phyloP scores from a whole-genome alignment of 2,329 filamentous ascomycete species.

The Fusarium papillatum region DNA sequence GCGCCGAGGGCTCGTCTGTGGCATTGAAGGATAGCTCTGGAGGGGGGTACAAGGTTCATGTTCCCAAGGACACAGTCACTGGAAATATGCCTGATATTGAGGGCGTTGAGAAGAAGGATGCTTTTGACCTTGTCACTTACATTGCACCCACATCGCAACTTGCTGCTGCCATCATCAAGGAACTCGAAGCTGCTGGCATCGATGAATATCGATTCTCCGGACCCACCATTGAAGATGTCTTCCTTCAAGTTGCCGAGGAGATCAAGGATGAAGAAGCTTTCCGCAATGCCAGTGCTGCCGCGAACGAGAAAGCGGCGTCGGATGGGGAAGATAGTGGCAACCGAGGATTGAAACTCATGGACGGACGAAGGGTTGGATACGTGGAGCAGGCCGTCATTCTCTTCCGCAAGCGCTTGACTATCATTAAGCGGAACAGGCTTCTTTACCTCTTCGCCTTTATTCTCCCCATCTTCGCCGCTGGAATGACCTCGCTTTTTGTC shows the following conservation, averaged over 20 bases:
- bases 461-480: constrained; percentile 84
- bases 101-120: constrained; percentile 68
- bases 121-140: constrained; percentile 82
- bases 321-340: constrained; percentile 43
- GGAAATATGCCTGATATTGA: constrained; percentile 64
- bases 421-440: constrained; percentile 83
- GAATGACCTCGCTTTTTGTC: constrained; percentile 83
- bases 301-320: constrained; percentile 38
- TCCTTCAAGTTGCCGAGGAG: constrained; percentile 88
- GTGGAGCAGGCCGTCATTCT: constrained; percentile 79
- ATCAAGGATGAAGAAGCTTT: constrained; percentile 67
- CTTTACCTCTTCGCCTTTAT: constrained; percentile 82
- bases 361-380: constrained; percentile 79
- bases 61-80: constrained; percentile 70
- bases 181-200: constrained; percentile 76
- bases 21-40: constrained; percentile 87
- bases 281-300: constrained; percentile 32
- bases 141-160: constrained; percentile 77
- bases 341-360: constrained; percentile 68
- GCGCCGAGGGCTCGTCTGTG: constrained; percentile 87
- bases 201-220: constrained; percentile 88
- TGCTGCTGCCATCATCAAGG: constrained; percentile 78
- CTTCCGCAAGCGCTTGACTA: constrained; percentile 82
- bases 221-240: constrained; percentile 94
- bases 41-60: constrained; percentile 86